These are phyloP conservation scores for Lachnellula occidentalis DNA, from an alignment of 2,329 filamentous ascomycete genomes.

Conservation along the genomic window DNA sequence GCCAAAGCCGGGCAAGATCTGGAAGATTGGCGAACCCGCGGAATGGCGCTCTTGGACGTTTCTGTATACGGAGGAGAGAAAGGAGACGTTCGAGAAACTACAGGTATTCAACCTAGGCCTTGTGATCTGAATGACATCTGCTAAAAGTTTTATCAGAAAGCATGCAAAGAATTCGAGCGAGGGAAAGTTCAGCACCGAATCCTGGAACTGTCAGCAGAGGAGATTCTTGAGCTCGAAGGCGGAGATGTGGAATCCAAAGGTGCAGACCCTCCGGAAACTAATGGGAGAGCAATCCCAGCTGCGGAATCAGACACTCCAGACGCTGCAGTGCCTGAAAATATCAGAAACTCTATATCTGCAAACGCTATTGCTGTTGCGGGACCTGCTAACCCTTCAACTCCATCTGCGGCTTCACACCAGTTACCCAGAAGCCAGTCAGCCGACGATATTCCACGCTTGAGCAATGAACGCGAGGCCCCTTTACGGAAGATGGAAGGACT, in stretches of 20 bases:
- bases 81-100: not conserved
- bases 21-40: not conserved
- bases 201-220: not conserved
- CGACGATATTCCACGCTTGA: too few species aligned
- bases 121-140: not conserved
- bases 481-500: too few species aligned
- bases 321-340: too few species aligned
- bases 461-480: too few species aligned
- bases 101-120: not conserved
- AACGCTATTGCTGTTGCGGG: too few species aligned
- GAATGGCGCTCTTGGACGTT: conserved; percentile 3
- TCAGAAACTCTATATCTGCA: too few species aligned
- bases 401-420: too few species aligned
- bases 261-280: not conserved
- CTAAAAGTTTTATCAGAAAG: not conserved
- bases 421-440: too few species aligned
- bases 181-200: not conserved
- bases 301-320: too few species aligned
- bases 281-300: too few species aligned
- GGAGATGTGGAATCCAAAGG: not conserved
- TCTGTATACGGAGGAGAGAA: conserved; percentile 5
- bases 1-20: not conserved
- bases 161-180: not conserved
- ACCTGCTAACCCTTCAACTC: too few species aligned
- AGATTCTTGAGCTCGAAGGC: conserved; percentile 1